These are phyloP conservation scores for Ophryocystis elektroscirrha DNA, from an alignment of 169 alveolate species.

Conservation along the genomic window DNA sequence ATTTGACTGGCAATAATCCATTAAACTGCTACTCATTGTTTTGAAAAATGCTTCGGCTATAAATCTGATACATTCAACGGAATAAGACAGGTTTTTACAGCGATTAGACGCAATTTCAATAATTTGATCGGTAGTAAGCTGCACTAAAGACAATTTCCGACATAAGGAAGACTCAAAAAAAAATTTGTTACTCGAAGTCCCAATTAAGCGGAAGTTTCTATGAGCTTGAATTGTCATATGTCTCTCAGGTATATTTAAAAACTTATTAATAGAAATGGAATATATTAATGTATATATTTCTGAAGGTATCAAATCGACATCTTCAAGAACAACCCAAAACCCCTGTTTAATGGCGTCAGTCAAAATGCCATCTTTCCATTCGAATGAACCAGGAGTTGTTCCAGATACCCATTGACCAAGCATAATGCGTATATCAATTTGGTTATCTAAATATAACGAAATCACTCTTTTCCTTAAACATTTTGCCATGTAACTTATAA, in stretches of 20 bases:
- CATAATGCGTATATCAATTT: constrained; percentile 38
- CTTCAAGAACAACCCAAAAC: constrained; percentile 44
- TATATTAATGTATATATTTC: constrained; percentile 28
- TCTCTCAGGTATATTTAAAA: constrained; percentile 25
- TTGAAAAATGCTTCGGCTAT: too few relatives aligned
- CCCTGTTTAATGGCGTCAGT: constrained; percentile 41
- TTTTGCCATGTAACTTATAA: constrained; percentile 13
- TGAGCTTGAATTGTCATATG: constrained; percentile 29
- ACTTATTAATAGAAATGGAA: constrained; percentile 29
- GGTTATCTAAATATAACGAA: constrained; percentile 39
- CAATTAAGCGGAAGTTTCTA: constrained; percentile 26
- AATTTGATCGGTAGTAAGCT: not conserved
- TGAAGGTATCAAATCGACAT: constrained; percentile 32
- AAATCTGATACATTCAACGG: too few relatives aligned
- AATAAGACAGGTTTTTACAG: too few relatives aligned
- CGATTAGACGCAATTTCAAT: too few relatives aligned
- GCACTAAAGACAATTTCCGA: constrained; percentile 1
- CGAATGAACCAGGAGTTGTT: constrained; percentile 40
- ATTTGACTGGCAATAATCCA: too few relatives aligned
- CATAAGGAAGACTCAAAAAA: constrained; percentile 4
- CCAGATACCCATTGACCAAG: constrained; percentile 45
- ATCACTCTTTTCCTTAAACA: constrained; percentile 15
- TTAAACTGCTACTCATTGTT: too few relatives aligned
- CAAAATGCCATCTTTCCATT: constrained; percentile 40
- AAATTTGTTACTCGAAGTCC: constrained; percentile 11